Base-by-base conservation (phyloP, 345 rosid species). In the Eutrema heterophyllum region DNA sequence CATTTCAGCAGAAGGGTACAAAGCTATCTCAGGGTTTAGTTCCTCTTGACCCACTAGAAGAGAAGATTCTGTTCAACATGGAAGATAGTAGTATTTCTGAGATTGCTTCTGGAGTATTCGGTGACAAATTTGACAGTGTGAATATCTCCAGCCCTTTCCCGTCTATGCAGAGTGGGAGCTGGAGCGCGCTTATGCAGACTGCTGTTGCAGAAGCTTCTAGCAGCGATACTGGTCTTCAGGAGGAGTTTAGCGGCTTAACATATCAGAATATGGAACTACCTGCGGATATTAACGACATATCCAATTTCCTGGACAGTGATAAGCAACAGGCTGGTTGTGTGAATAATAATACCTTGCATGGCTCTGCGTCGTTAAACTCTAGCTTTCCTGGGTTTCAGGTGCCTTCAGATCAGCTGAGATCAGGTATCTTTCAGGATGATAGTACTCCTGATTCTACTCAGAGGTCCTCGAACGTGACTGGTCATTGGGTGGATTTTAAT, bases 151-250 rank as follows among this genome's bases (percentile, higher is more conserved):
- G 84, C 62, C 59, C 91, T 40, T 77, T 81, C 68, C 83, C 92
- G 49, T 86, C 93, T 29, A 46, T 88, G 45, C 92, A 85, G 66
- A 87, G 91, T 84, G 97, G 97, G 71, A 89, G 96, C 75, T 92
- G 96, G 97, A 92, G 97, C 78, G 96, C 97, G 64, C 93, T 92
- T 24, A 89, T 92, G 96, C 97, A 92, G 74, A 85, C 96, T 73
- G 96, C 96, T 41, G 87, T 92, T 8, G 92, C 93, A 65, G 97
- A 92, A 84, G 85, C 96, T 38, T 89, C 93, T 59, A 86, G 88
- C 76, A 83, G 88, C 70, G 89, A 89, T 49, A 78, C 84, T 36
- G 86, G 83, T 43, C 30, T 75, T 56, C 90, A 84, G 73, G 97
- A 87, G 70, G 93, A 87, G 82, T 87, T 89, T 88, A 86, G 87